Evolutionary conservation across 768 basidiomycete genomes (phyloP).

Genomic region (Termitomyces sp.): DNA sequence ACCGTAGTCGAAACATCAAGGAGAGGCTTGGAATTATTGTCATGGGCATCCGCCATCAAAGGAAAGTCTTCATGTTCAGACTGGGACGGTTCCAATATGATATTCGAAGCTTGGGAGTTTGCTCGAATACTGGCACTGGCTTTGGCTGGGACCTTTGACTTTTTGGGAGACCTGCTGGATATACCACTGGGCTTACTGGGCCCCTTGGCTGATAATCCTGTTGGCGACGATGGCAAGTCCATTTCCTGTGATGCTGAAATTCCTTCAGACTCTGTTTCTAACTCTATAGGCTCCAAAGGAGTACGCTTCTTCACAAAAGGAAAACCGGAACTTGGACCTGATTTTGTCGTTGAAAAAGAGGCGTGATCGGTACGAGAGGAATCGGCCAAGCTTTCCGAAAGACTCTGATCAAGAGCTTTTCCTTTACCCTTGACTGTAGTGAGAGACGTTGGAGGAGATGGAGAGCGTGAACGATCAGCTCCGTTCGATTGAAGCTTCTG

Average conservation of each 20-base stretch:
- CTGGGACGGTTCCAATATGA: background rate
- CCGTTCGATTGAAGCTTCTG: background rate
- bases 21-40: background rate
- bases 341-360: conserved; percentile 13
- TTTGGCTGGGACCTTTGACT: conserved; percentile 10
- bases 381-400: background rate
- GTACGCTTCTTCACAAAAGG: conserved; percentile 31
- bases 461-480: background rate
- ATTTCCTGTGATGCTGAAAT: conserved; percentile 11
- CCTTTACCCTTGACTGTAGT: conserved; percentile 5
- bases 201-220: conserved; percentile 19
- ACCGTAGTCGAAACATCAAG: background rate
- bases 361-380: conserved; percentile 25
- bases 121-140: background rate
- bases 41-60: background rate
- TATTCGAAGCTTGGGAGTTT: background rate
- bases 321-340: conserved; percentile 20
- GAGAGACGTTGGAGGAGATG: background rate
- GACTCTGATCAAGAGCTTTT: background rate
- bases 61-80: background rate
- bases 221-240: conserved; percentile 22
- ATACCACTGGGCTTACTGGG: conserved; percentile 34
- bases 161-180: conserved; percentile 39
- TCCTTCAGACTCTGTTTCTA: conserved; percentile 24
- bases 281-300: conserved; percentile 36